Percentiles rank a stretch among this genome's conserved stretches.
These are phyloP conservation scores for Thalassiosira profunda DNA, from an alignment of 108 stramenopile species.

Conservation along the genomic window DNA sequence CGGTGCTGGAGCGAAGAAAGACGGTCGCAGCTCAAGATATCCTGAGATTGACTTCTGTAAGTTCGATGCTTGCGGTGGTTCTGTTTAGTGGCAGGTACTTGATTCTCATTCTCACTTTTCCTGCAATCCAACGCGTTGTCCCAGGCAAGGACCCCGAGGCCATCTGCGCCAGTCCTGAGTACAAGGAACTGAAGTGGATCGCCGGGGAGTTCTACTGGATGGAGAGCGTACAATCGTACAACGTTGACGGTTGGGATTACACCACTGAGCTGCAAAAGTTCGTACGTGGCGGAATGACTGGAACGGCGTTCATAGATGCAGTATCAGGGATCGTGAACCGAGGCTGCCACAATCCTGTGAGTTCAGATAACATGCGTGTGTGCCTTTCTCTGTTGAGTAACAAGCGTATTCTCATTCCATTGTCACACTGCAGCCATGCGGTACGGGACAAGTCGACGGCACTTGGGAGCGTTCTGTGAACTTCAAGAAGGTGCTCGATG, in stretches of 20 bases:
- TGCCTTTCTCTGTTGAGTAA: too few species aligned
- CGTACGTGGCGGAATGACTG: constrained; percentile 22
- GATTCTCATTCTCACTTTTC: not conserved
- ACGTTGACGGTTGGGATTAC: constrained; percentile 35
- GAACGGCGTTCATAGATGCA: constrained; percentile 37
- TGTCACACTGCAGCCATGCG: not conserved
- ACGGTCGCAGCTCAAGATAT: constrained; percentile 46
- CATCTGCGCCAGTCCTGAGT: too few species aligned
- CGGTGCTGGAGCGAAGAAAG: constrained; percentile 45
- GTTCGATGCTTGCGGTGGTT: too few species aligned
- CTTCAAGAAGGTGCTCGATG: constrained; percentile 38
- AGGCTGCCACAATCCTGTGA: constrained; percentile 38
- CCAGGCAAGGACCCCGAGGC: not conserved
- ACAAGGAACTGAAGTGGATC: constrained; percentile 27
- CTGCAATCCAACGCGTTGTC: not conserved
- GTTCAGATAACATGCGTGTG: too few species aligned
- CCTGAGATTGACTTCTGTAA: constrained; percentile 56
- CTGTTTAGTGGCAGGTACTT: too few species aligned
- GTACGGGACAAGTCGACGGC: not conserved
- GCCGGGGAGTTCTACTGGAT: constrained; percentile 52
- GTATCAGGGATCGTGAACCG: constrained; percentile 39
- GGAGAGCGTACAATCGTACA: constrained; percentile 21
- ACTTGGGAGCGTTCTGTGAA: constrained; percentile 18
- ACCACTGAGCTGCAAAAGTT: constrained; percentile 26
- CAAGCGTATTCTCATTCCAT: not conserved